Base-by-base conservation (phyloP, 1,139 yeast species). In the Yamadazyma membranifaciens region DNA sequence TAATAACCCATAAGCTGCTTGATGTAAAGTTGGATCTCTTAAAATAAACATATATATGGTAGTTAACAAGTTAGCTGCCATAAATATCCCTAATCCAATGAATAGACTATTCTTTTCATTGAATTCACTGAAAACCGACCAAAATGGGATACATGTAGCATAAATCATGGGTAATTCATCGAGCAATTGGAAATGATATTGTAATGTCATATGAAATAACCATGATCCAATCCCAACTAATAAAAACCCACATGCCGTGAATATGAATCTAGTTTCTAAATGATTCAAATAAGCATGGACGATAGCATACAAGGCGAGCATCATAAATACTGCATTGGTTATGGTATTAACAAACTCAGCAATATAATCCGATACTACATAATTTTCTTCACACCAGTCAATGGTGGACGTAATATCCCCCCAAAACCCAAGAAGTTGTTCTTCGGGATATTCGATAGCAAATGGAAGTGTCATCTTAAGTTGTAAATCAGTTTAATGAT, bases 101-200 rank as follows among this genome's bases (percentile, higher is more conserved):
- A 69, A 60, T 2, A 62, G 41, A 29, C 80, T 68, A 36, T 63
- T 60, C 25, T 52, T 45, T 35, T 55, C 48, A 47, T 72, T 55
- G 40, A 75, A 73, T 59, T 83, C 89, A 40, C 91, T 80, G 55
- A 84, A 86, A 2, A 89, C 81, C 42, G 88, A 82, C 88, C 97
- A 94, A 49, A 87, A 83, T 0, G 98, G 98, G 24, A 92, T 83
- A 52, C 96, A 89, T 2, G 98, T 92, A 29, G 96, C 97, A 63
- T 92, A 92, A 47, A 92, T 87, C 98, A 92, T 92, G 33, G 98
- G 98, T 56, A 92, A 73, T 63, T 92, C 98, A 65, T 92, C 98
- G 60, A 92, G 72, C 46, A 92, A 64, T 65, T 92, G 98, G 66
- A 78, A 92, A 59, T 85, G 89, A 62, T 89, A 91, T 48, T 79